These are phyloP conservation scores for Clitoria ternatea DNA, from an alignment of 306 rosid genomes.

Conservation along the genomic window DNA sequence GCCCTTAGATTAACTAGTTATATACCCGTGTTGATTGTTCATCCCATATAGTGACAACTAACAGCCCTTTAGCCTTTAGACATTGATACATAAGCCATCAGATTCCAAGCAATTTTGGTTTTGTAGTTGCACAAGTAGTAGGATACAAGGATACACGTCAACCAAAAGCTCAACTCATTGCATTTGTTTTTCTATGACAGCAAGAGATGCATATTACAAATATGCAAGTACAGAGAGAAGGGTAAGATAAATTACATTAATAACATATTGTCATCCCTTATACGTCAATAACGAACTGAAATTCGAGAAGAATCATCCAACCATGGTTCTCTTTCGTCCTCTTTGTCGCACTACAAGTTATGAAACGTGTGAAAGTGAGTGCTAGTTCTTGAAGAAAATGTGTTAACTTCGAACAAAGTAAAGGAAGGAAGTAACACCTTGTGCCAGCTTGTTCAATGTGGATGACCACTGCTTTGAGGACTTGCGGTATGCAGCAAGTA, in stretches of 20 bases:
- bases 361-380: neutral
- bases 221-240: neutral
- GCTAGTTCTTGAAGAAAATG: neutral
- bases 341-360: constrained; percentile 73
- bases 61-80: neutral
- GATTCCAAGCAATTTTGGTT: neutral
- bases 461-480: constrained; percentile 94
- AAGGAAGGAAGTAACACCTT: constrained; percentile 32
- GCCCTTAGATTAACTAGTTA: too few species aligned
- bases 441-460: constrained; percentile 45
- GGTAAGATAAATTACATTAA: neutral
- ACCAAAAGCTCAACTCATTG: neutral
- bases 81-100: neutral
- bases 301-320: constrained; percentile 50
- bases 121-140: neutral
- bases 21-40: neutral
- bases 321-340: constrained; percentile 93
- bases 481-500: constrained; percentile 72
- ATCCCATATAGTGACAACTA: neutral
- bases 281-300: constrained; percentile 2
- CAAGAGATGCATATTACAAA: constrained; percentile 5
- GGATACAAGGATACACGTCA: neutral
- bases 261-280: neutral
- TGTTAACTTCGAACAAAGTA: neutral
- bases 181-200: neutral